A percentile compares a stretch with the other conserved stretches of the same genome.
These are phyloP conservation scores for Backusella psychrophila DNA, from an alignment of 192 early-diverging fungal genomes.

Conservation along the genomic window DNA sequence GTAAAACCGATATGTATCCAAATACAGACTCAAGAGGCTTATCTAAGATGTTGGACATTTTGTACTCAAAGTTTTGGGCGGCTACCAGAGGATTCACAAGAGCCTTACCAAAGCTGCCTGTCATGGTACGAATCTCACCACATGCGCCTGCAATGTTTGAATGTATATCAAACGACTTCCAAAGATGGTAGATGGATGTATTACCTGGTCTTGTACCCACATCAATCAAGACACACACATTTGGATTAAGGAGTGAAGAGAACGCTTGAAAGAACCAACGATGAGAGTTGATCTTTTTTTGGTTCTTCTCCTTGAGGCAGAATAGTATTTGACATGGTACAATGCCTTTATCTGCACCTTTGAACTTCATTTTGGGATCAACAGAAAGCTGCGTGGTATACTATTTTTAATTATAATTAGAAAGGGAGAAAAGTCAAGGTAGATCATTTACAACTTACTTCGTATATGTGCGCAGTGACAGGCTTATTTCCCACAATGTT, in stretches of 20 bases:
- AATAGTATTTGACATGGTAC: conserved; percentile 74
- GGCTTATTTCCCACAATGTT: conserved; percentile 58
- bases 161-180: conserved; percentile 63
- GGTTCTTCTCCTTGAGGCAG: conserved; percentile 73
- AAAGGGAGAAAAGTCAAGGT: neutral
- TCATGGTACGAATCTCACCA: conserved; percentile 65
- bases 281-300: conserved; percentile 61
- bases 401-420: conserved; percentile 35
- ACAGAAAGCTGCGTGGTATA: conserved; percentile 60
- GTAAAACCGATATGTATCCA: conserved; percentile 86
- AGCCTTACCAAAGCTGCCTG: conserved; percentile 41
- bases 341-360: conserved; percentile 41
- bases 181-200: conserved; percentile 65
- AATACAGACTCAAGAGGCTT: conserved; percentile 79
- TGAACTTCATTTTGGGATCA: conserved; percentile 50
- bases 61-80: conserved; percentile 71
- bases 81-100: conserved; percentile 61
- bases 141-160: conserved; percentile 62
- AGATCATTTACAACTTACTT: conserved; percentile 30
- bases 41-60: conserved; percentile 68
- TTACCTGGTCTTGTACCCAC: conserved; percentile 62
- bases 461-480: conserved; percentile 64
- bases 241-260: conserved; percentile 53
- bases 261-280: conserved; percentile 74
- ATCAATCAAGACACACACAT: conserved; percentile 63